Base-by-base conservation (phyloP, 176 grass and related monocot species). In the Avena atlantica region DNA sequence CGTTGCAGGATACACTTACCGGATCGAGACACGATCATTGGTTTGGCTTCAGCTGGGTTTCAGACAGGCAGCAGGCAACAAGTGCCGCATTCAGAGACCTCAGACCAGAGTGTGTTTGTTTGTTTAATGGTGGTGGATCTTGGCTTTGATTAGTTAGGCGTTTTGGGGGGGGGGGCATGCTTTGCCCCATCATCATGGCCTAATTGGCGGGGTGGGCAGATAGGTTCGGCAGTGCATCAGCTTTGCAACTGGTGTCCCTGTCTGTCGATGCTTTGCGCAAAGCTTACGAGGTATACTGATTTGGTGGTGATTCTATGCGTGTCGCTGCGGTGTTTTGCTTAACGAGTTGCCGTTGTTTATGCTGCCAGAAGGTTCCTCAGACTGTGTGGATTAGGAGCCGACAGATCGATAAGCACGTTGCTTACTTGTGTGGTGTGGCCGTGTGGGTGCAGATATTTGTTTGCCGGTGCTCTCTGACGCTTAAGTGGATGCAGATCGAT, bases 101-200 rank as follows among this genome's bases (percentile, higher is more conserved):
- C 31, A 34, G 31, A 42, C 40, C 5, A 42, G 50, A 72, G 15
- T 52, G 13, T 76, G 17, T 5, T 59, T 24, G 56, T 44, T 55
- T 24, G 56, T 44, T 55, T 81, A 70, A 80, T 84, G 68, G 44
- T 52, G 59, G 86, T 69, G 50, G 75, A 81, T 88, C 86, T 76
- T 51, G 44, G 77, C 82, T 91, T 88, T 87, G 13, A 50, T 27
- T 67, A 15, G 51, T 37, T 81, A 31, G 24, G 2, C 14, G 13
- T 88, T 85, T 55, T 2, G n/a, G 81, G n/a, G 81, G n/a, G 1
- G n/a, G 81, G 27, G 12, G 68, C 69, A 80, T 62, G 85, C 70
- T 45, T 45, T 53, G 81, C 19, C 83, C 52, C 55, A 63, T 81
- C 24, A 51, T 67, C 24, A 51, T 67, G 85, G 47, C 74, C 85